Evolutionary conservation across 345 rosid genomes (phyloP), one percentile per base, ranked within the genome.

Genomic region (Carallia brachiata): DNA sequence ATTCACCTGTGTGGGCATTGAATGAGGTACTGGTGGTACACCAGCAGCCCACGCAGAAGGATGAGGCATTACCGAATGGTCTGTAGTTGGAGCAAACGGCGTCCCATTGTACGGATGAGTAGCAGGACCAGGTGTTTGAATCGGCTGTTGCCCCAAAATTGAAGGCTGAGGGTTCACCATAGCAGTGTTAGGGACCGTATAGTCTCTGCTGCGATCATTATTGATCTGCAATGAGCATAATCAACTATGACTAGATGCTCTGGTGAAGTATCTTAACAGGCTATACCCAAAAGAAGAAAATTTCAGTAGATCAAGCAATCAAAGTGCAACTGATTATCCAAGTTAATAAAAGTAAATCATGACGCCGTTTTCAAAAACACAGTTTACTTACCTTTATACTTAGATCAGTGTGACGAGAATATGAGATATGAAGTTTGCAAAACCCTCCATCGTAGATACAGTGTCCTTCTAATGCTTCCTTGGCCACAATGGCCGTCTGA

Each of bases 391-490:
- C 98, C 97, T 96, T 96, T 61, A 96, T 96, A 81, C 90, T 96
- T 68, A 96, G 98, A 77, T 92, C 99, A 1, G 85, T 89, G 63
- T 92, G 99, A 66, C 97, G 99, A 16, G 99, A 92, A 81, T 89
- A 90, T 10, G 99, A 88, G 13, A 92, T 77, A 81, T 96, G 99
- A 77, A 96, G 98, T 76, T 96, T 92, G 87, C 99, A 92, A 78
- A 86, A 96, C 47, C 98, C 99, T 69, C 99, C 98, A 75, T 90
- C 97, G 68, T 96, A 92, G 36, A 96, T 92, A 84, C 97, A 90
- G 71, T 96, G 99, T 59, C 99, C 99, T 86, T 96, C 98, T 84
- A 96, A 77, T 61, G 99, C 95, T 78, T 91, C 98, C 84, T 92
- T 96, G 23, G 97, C 99, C 68, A 83, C 88, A 69, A 96, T 83